Conservation (phyloP, 176 grass and related monocot species). For the Leersia perrieri region DNA sequence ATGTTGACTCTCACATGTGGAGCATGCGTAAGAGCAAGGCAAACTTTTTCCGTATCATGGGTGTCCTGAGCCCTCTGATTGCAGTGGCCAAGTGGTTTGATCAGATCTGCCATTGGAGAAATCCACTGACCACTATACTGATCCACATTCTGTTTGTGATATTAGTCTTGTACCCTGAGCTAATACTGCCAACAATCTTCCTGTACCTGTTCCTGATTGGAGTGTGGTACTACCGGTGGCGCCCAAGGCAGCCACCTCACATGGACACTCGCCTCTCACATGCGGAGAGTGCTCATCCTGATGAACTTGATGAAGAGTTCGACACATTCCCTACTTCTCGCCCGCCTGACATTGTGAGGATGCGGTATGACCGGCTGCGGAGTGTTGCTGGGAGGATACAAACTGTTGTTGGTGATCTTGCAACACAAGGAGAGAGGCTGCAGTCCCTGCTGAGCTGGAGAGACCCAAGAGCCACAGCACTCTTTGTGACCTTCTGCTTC, state of each 20-base stretch:
- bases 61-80: not conserved
- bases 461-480: slow-evolving; percentile 1
- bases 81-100: not conserved
- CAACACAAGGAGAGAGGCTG: slow-evolving; percentile 20
- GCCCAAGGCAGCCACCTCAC: slow-evolving; percentile 12
- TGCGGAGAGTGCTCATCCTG: not conserved
- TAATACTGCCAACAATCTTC: not conserved
- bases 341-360: not conserved
- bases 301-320: slow-evolving; percentile 37
- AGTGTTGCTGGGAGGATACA: slow-evolving; percentile 27
- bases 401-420: slow-evolving; percentile 3
- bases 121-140: not conserved
- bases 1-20: not conserved
- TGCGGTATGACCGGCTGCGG: slow-evolving; percentile 19
- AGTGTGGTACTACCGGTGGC: not conserved
- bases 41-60: not conserved
- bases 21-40: not conserved
- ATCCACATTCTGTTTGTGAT: not conserved
- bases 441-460: slow-evolving; percentile 25
- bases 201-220: not conserved
- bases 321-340: slow-evolving; percentile 15
- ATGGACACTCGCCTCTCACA: slow-evolving; percentile 29
- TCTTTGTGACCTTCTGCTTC: slow-evolving; percentile 18
- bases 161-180: not conserved
- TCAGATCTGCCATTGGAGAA: not conserved